A percentile compares a stretch with the other conserved stretches of the same genome.
phyloP scores from a whole-genome alignment of 1,139 yeast species.

The Saccharomyces hybrid region DNA sequence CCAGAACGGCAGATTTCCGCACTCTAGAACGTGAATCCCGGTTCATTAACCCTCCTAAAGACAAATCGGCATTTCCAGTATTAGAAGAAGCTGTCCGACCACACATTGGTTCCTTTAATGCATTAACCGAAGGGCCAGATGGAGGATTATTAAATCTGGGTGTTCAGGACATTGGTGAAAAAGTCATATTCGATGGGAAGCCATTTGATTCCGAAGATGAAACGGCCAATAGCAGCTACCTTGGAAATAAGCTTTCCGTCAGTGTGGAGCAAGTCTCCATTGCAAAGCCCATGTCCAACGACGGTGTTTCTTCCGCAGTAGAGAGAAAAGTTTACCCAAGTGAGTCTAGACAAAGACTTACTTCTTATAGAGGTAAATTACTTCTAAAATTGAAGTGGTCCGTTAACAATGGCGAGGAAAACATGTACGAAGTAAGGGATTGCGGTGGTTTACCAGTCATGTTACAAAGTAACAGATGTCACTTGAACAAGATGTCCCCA shows the following conservation, averaged over 20 bases:
- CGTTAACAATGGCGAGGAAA: constrained; percentile 79
- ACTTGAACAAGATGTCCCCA: constrained; percentile 76
- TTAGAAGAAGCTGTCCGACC: constrained; percentile 86
- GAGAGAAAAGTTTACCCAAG: constrained; percentile 81
- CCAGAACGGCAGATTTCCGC: constrained; percentile 50
- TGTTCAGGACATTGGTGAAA: constrained; percentile 80
- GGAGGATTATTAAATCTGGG: constrained; percentile 83
- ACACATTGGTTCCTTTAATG: constrained; percentile 93
- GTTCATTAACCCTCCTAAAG: constrained; percentile 84
- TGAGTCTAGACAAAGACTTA: constrained; percentile 85
- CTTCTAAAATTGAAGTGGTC: constrained; percentile 74
- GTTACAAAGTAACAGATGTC: constrained; percentile 87
- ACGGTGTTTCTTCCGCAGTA: constrained; percentile 57
- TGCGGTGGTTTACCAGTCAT: constrained; percentile 89
- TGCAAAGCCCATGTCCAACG: constrained; percentile 72
- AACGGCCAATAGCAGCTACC: constrained; percentile 37
- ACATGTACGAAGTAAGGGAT: constrained; percentile 69
- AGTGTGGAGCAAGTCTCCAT: constrained; percentile 82
- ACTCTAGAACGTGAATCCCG: constrained; percentile 84
- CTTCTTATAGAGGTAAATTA: constrained; percentile 65
- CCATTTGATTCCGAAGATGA: constrained; percentile 15
- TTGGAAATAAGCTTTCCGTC: constrained; percentile 75
- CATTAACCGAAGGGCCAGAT: constrained; percentile 76
- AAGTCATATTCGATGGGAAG: constrained; percentile 74
- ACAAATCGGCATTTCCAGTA: constrained; percentile 71